Conservation (phyloP, 225 moss, liverwort and hornwort species). For the Sphagnum tenellum region DNA sequence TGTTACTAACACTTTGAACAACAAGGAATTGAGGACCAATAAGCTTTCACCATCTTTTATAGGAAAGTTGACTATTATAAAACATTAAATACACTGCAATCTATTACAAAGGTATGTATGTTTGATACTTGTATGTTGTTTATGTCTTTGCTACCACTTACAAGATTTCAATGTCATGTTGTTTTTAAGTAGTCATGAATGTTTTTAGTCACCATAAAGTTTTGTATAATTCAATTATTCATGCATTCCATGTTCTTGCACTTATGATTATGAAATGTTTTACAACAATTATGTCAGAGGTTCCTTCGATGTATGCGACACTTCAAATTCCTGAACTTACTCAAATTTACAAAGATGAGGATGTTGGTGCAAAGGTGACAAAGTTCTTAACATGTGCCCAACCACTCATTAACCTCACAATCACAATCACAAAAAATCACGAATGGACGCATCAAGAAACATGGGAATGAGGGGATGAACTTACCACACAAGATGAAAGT, state of each 20-base stretch:
- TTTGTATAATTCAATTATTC: too few species aligned
- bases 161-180: too few species aligned
- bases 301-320: slow-evolving; percentile 12
- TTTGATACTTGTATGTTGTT: too few species aligned
- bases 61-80: not conserved
- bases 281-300: too few species aligned
- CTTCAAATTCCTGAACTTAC: slow-evolving; percentile 35
- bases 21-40: not conserved
- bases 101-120: not conserved
- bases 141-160: too few species aligned
- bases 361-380: slow-evolving; percentile 6
- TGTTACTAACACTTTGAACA: not conserved
- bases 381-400: slow-evolving; percentile 16
- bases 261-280: too few species aligned
- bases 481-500: too few species aligned
- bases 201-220: too few species aligned
- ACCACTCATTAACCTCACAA: slow-evolving; percentile 18
- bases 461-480: not conserved
- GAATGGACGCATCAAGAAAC: not conserved
- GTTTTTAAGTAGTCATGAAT: too few species aligned
- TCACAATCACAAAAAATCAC: slow-evolving; percentile 15
- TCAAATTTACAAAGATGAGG: slow-evolving; percentile 11
- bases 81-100: not conserved
- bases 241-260: too few species aligned
- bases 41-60: not conserved